A percentile compares a stretch with the other conserved stretches of the same genome.
These are phyloP conservation scores for Sugiyamaella xylanicola DNA, from an alignment of 1,139 yeast genomes.

Conservation along the genomic window DNA sequence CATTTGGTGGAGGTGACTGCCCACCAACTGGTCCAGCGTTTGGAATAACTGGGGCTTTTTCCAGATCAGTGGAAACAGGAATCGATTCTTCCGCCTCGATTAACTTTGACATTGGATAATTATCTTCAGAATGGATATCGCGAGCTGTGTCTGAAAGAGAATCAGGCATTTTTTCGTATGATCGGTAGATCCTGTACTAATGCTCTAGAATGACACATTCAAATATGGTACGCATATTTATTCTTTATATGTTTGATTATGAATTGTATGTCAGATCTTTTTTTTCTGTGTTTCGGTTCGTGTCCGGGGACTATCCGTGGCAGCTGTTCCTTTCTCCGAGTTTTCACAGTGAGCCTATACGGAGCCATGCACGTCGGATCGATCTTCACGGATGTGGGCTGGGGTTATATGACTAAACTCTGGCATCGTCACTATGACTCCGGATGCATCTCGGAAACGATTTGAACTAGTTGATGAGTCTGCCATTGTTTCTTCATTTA, in stretches of 20 bases:
- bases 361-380: neutral
- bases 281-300: neutral
- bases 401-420: neutral
- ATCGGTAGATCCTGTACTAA: no score
- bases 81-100: neutral
- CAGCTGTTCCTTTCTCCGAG: neutral
- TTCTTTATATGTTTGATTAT: no score
- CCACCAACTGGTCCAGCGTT: neutral
- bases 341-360: neutral
- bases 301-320: neutral
- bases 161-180: neutral
- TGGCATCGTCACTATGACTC: neutral
- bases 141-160: neutral
- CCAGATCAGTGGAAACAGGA: slow-evolving; percentile 1
- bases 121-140: neutral
- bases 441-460: neutral
- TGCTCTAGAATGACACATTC: no score
- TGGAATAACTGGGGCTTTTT: neutral
- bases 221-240: no score
- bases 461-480: no score
- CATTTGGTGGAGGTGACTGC: slow-evolving; percentile 36
- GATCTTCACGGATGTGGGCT: neutral
- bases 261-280: neutral
- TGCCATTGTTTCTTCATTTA: no score
- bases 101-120: neutral